Percentiles rank a stretch among this genome's conserved stretches.
These are phyloP conservation scores for Nyctanthes arbortristis DNA, from an alignment of 257 asterid species.

Conservation along the genomic window DNA sequence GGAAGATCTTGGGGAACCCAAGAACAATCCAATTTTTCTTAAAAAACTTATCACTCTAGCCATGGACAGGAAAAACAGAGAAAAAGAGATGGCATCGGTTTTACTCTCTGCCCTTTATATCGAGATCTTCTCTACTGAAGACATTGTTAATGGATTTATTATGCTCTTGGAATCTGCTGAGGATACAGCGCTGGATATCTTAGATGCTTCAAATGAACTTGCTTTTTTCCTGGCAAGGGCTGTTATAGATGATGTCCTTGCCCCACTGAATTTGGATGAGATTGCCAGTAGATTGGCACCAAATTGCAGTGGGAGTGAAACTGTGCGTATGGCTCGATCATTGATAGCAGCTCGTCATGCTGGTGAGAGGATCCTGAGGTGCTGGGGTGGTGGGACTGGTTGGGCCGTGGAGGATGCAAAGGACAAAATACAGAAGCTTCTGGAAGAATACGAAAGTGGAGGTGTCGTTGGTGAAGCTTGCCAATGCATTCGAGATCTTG, in stretches of 20 bases:
- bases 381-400: conserved; percentile 99
- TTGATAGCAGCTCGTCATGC: conserved; percentile 93
- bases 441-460: conserved; percentile 91
- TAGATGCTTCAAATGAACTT: conserved; percentile 89
- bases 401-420: conserved; percentile 99
- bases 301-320: conserved; percentile 77
- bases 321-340: conserved; percentile 70
- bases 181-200: conserved; percentile 86
- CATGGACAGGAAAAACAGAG: conserved; percentile 90
- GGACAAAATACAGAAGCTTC: conserved; percentile 94
- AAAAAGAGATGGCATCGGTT: conserved; percentile 97
- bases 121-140: conserved; percentile 84
- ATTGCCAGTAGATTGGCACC: conserved; percentile 58
- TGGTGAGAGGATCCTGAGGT: conserved; percentile 97
- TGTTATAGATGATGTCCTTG: conserved; percentile 87
- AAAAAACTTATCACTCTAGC: conserved; percentile 89
- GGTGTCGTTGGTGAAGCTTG: conserved; percentile 92
- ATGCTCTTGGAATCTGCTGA: conserved; percentile 92
- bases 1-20: conserved; percentile 76
- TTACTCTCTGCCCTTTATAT: conserved; percentile 86
- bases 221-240: conserved; percentile 92
- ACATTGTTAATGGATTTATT: conserved; percentile 80
- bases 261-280: conserved; percentile 85
- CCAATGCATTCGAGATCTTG: conserved; percentile 88
- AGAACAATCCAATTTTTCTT: conserved; percentile 72